Conservation (phyloP, 495 filamentous ascomycete genomes). For the Podospora bellae-mahoneyi region DNA sequence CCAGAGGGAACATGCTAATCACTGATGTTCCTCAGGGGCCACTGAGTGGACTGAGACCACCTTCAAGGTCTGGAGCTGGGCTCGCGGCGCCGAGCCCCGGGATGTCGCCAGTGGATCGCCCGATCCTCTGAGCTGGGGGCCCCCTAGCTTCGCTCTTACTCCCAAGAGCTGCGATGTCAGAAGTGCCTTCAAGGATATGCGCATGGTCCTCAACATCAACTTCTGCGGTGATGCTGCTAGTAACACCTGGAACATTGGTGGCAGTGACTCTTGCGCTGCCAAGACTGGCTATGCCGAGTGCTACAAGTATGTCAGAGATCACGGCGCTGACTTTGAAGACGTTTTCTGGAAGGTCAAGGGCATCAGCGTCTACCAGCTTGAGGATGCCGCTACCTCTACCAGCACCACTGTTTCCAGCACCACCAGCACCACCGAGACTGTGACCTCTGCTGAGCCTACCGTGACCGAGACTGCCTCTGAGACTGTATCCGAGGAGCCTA, state of each 20-base stretch:
- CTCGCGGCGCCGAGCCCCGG: conserved; percentile 46
- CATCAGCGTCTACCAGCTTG: conserved; percentile 50
- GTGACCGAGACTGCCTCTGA: conserved; percentile 9
- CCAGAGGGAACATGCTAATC: conserved; percentile 1
- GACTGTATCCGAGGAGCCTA: conserved; percentile 17
- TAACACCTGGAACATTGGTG: conserved; percentile 26
- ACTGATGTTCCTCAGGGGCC: conserved; percentile 43
- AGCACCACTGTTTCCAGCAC: conserved; percentile 20
- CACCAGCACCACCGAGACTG: conserved; percentile 30
- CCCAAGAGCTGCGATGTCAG: conserved; percentile 42
- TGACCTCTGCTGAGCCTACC: conserved; percentile 20
- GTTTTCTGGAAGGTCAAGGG: conserved; percentile 55
- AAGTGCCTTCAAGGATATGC: conserved; percentile 44
- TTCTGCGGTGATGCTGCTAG: conserved; percentile 49
- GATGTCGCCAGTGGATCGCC: conserved; percentile 56
- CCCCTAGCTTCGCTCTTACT: conserved; percentile 55
- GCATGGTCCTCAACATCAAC: conserved; percentile 47
- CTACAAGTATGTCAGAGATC: conserved; percentile 54
- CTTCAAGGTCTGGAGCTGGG: conserved; percentile 75
- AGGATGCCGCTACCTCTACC: conserved; percentile 37
- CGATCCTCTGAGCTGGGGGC: conserved; percentile 60
- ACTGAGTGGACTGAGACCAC: conserved; percentile 63
- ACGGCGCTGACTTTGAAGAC: conserved; percentile 53
- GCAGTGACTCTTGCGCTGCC: conserved; percentile 20
- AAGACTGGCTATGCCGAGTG: conserved; percentile 40